Evolutionary conservation across 768 basidiomycete genomes (phyloP).

Genomic region (Boletus edulis): DNA sequence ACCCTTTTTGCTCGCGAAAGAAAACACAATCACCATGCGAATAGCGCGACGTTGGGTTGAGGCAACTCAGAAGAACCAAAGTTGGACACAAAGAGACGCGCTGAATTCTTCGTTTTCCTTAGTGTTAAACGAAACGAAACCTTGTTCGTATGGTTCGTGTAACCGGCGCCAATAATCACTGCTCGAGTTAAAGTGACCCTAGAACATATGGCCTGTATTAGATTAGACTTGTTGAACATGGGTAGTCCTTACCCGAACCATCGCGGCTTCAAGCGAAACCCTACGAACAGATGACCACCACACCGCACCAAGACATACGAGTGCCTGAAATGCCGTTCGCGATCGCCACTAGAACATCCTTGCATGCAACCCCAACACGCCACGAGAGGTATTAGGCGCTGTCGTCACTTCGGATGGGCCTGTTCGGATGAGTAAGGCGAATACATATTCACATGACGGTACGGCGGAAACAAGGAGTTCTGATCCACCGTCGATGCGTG

Average conservation of each 20-base stretch:
- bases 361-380: not conserved
- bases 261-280: not conserved
- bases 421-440: not conserved
- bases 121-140: not conserved
- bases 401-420: not conserved
- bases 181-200: not conserved
- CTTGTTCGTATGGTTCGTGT: not conserved
- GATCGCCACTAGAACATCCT: not conserved
- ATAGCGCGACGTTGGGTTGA: too few relatives aligned
- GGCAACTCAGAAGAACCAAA: not conserved
- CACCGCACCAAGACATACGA: not conserved
- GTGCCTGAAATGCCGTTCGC: not conserved
- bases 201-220: not conserved
- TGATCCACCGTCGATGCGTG: not conserved
- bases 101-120: not conserved
- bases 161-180: not conserved
- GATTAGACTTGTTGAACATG: conserved; percentile 1
- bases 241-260: not conserved
- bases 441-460: not conserved
- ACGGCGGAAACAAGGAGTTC: not conserved
- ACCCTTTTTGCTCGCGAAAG: not conserved
- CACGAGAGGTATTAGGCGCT: not conserved
- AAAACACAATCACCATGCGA: not conserved
- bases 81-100: not conserved
- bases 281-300: not conserved